Conservation (phyloP, 208 protist genomes). For the Zelonia costaricensis region DNA sequence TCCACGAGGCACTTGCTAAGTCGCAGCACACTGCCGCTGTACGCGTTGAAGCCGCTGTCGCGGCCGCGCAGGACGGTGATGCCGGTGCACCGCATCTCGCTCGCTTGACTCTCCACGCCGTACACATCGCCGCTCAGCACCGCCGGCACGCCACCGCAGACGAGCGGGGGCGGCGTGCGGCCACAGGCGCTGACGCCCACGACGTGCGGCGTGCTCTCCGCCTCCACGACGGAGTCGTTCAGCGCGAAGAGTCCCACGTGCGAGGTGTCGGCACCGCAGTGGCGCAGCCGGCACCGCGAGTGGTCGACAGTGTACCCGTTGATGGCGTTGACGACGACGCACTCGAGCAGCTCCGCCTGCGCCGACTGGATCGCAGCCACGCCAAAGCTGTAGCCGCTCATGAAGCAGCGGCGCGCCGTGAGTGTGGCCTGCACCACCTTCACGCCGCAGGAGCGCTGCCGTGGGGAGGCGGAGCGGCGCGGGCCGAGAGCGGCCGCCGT, state of each 20-base stretch:
- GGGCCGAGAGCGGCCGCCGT: not conserved
- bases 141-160: conserved; percentile 46
- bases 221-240: conserved; percentile 37
- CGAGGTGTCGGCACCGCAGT: conserved; percentile 63
- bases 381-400: conserved; percentile 56
- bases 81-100: conserved; percentile 41
- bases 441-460: conserved; percentile 41
- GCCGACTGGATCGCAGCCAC: conserved; percentile 57
- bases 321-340: conserved; percentile 49
- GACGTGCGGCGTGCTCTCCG: conserved; percentile 35
- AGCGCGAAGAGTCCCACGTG: conserved; percentile 67
- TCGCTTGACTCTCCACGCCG: conserved; percentile 61
- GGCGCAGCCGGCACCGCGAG: conserved; percentile 34
- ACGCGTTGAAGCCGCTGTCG: conserved; percentile 69
- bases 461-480: not conserved
- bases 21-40: conserved; percentile 37
- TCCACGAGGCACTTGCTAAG: conserved; percentile 51
- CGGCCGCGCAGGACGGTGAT: conserved; percentile 44
- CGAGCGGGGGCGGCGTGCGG: conserved; percentile 29
- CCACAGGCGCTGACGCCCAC: conserved; percentile 31
- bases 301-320: conserved; percentile 77
- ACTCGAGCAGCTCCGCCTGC: conserved; percentile 36
- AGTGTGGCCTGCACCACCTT: conserved; percentile 50
- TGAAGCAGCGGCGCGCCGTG: conserved; percentile 42
- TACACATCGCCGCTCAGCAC: conserved; percentile 49